A percentile compares a stretch with the other conserved stretches of the same genome.
Conservation (phyloP, 2,329 filamentous ascomycete species). For the Allantophomopsis lycopodina region DNA sequence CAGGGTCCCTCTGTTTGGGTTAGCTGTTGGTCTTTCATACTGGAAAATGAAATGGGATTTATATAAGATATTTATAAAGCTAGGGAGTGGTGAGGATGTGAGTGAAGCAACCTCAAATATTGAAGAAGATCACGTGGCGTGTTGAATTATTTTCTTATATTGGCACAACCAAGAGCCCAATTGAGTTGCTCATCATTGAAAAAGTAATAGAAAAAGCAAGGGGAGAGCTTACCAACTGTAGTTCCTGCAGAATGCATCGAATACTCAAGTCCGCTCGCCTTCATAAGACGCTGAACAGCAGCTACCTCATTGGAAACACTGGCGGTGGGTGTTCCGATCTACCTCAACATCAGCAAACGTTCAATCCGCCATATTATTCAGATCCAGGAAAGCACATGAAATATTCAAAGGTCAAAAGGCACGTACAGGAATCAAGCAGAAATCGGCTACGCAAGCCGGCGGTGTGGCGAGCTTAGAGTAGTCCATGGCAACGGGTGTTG, state of each 20-base stretch:
- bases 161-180: too few relatives aligned
- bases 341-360: background rate
- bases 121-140: background rate
- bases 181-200: background rate
- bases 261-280: conserved; percentile 67
- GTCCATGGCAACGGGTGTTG: conserved; percentile 6
- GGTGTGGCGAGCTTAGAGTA: conserved; percentile 49
- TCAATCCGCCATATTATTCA: too few relatives aligned
- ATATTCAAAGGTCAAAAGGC: too few relatives aligned
- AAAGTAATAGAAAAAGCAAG: background rate
- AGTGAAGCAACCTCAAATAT: too few relatives aligned
- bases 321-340: conserved; percentile 68
- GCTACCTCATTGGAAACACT: conserved; percentile 78
- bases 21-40: conserved; percentile 1
- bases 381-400: too few relatives aligned
- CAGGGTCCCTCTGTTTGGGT: conserved; percentile 65
- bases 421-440: conserved; percentile 73
- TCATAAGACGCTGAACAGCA: conserved; percentile 73
- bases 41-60: background rate
- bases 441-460: conserved; percentile 69
- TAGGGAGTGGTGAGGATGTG: too few relatives aligned
- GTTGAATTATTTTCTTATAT: background rate
- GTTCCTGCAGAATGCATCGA: conserved; percentile 91
- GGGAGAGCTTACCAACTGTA: conserved; percentile 57
- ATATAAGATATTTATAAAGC: too few relatives aligned